Evolutionary conservation across 2,329 filamentous ascomycete genomes (phyloP), one percentile per base, ranked within the genome.

Genomic region (Colletotrichum tanaceti): DNA sequence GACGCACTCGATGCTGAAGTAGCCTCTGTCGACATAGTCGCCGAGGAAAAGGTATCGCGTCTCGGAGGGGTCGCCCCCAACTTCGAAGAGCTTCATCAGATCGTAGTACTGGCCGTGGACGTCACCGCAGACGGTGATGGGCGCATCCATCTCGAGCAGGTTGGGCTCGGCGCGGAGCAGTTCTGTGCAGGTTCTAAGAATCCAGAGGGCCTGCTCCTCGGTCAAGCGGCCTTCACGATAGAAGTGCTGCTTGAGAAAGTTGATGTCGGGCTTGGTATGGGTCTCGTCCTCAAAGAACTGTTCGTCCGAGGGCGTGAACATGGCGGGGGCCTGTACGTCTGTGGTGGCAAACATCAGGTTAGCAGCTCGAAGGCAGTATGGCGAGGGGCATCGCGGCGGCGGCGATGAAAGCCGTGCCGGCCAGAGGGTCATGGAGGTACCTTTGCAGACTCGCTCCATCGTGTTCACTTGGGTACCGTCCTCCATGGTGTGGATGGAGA

Each of bases 61-160:
- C 83, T 99, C 96, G 62, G 95, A 89, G 47, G 96, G 96, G 80
- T 99, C 96, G 72, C 96, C 96, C 73, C 96, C 96, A 59, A 99
- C 96, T 81, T 99, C 96, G 77, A 99, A 99, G 41, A 99, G 87
- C 86, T 99, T 99, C 96, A 99, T 99, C 78, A 99, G 83, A 80
- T 99, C 96, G 80, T 97, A 99, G 84, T 98, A 99, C 83, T 99
- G 96, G 73, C 96, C 96, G 81, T 99, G 96, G 63, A 99, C 94
- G 77, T 99, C 96, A 78, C 96, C 96, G 77, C 96, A 99, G 58
- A 99, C 96, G 11, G 96, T 99, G 78, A 99, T 99, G 70, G 96
- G 96, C 47, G 96, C 96, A 80, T 99, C 96, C 96, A 99, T 99
- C 85, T 99, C 96, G 73, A 99, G 87, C 72, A 99, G 85, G 80